Conservation (phyloP, 164 flowering plant genomes). For the Dillenia suffruticosa region DNA sequence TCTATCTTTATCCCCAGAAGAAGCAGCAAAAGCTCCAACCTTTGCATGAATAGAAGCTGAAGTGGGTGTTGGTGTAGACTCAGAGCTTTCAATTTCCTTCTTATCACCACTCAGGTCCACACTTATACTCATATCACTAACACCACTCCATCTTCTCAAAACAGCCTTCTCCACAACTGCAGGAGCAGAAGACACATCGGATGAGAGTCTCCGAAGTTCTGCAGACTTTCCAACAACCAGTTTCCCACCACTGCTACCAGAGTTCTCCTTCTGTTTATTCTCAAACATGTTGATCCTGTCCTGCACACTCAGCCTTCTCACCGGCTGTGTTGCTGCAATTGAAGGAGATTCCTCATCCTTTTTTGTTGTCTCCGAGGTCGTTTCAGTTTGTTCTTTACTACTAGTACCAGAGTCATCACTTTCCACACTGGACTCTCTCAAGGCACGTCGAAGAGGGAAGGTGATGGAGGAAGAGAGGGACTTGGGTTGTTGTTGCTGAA, state of each 20-base stretch:
- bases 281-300: slow-evolving; percentile 89
- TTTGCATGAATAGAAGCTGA: slow-evolving; percentile 27
- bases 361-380: slow-evolving; percentile 12
- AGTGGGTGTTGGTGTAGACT: slow-evolving; percentile 45
- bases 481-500: slow-evolving; percentile 33
- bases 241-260: slow-evolving; percentile 51
- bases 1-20: slow-evolving; percentile 22
- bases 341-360: slow-evolving; percentile 21
- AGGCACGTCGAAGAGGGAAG: slow-evolving; percentile 18
- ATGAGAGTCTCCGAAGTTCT: slow-evolving; percentile 70
- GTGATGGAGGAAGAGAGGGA: slow-evolving; percentile 11
- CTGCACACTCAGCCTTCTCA: slow-evolving; percentile 89
- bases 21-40: slow-evolving; percentile 10
- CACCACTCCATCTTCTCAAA: slow-evolving; percentile 94
- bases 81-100: slow-evolving; percentile 56
- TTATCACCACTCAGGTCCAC: slow-evolving; percentile 65
- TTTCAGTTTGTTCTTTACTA: slow-evolving; percentile 13
- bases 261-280: slow-evolving; percentile 79
- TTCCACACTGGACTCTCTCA: slow-evolving; percentile 29
- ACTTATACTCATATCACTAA: slow-evolving; percentile 87
- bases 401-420: slow-evolving; percentile 12
- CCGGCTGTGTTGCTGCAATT: slow-evolving; percentile 34
- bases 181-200: slow-evolving; percentile 56
- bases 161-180: slow-evolving; percentile 53
- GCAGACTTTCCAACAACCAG: slow-evolving; percentile 40